phyloP scores from a whole-genome alignment of 371 early-diverging fungal species.

The Lichtheimia ornata region DNA sequence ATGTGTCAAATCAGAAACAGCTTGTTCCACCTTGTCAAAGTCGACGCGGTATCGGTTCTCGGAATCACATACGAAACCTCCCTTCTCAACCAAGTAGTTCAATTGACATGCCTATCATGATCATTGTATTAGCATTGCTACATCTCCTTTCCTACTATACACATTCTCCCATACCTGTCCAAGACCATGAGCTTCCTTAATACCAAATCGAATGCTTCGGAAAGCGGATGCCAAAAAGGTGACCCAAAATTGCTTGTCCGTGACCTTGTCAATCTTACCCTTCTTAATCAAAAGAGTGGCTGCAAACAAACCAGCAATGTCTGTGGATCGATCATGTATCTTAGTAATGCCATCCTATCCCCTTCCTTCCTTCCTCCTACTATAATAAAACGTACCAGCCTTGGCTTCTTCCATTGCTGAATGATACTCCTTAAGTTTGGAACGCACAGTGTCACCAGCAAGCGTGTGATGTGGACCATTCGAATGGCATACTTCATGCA shows the following conservation, averaged over 20 bases:
- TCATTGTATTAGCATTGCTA: background rate
- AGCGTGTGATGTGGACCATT: constrained; percentile 76
- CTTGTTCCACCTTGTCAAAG: constrained; percentile 65
- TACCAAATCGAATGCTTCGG: constrained; percentile 80
- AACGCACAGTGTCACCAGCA: constrained; percentile 65
- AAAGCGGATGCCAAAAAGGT: constrained; percentile 83
- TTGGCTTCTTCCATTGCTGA: constrained; percentile 84
- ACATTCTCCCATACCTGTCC: constrained; percentile 61
- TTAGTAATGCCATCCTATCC: constrained; percentile 18
- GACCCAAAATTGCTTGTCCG: constrained; percentile 68
- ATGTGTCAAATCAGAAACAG: constrained; percentile 65
- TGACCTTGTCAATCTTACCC: constrained; percentile 62
- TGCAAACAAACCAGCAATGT: constrained; percentile 79
- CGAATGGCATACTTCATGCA: constrained; percentile 82
- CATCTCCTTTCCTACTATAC: background rate
- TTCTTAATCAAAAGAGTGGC: constrained; percentile 66
- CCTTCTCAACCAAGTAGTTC: constrained; percentile 71
- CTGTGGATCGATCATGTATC: constrained; percentile 21
- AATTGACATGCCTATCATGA: constrained; percentile 50
- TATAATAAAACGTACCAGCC: constrained; percentile 49
- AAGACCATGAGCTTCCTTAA: constrained; percentile 77
- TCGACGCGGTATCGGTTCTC: constrained; percentile 61
- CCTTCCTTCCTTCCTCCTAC: constrained; percentile 46
- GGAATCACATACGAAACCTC: constrained; percentile 61
- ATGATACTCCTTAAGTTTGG: constrained; percentile 71